Base-by-base conservation (phyloP, 495 filamentous ascomycete species). In the Penicillium ucsense region DNA sequence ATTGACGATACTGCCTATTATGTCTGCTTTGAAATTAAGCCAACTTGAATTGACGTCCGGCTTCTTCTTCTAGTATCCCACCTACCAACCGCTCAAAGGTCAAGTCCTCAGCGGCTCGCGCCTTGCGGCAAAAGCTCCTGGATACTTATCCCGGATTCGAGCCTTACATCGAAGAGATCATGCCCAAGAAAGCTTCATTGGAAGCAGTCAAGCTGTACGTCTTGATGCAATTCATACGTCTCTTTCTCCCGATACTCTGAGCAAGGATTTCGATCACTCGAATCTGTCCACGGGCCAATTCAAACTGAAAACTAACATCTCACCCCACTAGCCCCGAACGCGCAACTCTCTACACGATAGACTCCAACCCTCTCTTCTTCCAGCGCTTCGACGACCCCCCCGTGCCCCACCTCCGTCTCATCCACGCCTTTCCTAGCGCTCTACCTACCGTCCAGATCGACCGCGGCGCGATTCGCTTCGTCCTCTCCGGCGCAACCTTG, bases 401-500 rank as follows among this genome's bases (percentile, higher is more conserved):
- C 10, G 75, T 94, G 37, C 92, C 92, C 2, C 90, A 95, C 61
- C 81, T 92, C 3, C 71, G 72, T 10, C 78, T 91, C 47, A 75
- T 91, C 30, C 88, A 91, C 67, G 70, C 77, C 44, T 75, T 69
- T 52, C 74, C 75, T 1, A 51, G 63, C 43, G 71, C 68, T 35
- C 54, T 77, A 34, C 66, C 70, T 5, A 73, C 64, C n/a, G 65
- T 78, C 48, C 71, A 74, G 32, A 89, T 95, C 59, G 91, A 97
- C 66, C 82, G 92, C 42, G 92, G 92, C 44, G 92, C 94, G 0
- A 96, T 97, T 65, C 88, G 94, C 48, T 98, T 98, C 68, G 91
- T 98, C 31, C 77, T 98, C 1, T 83, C 80, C 3, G 92, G 92
- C 27, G 92, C 92, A 0, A 84, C 90, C 45, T 81, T 98, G 38